A percentile compares a stretch with the other conserved stretches of the same genome.
These are phyloP conservation scores for Pseudocohnilembus persalinus DNA, from an alignment of 169 alveolate species.

Conservation along the genomic window DNA sequence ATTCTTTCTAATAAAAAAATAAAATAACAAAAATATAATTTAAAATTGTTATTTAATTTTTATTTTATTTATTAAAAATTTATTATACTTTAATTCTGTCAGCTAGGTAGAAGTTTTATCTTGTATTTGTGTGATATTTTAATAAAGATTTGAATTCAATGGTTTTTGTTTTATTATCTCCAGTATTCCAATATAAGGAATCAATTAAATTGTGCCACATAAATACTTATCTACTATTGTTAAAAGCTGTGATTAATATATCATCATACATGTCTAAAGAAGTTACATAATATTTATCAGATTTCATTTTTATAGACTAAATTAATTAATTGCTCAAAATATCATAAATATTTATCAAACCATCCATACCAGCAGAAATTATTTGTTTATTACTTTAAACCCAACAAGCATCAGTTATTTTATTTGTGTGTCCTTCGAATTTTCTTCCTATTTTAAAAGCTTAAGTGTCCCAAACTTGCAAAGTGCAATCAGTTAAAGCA, in stretches of 20 bases:
- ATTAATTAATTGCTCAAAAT: slow-evolving; percentile 4
- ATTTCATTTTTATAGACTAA: not conserved
- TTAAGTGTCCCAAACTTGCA: slow-evolving; percentile 10
- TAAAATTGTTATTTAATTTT: not conserved
- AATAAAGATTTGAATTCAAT: not conserved
- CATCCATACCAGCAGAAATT: slow-evolving; percentile 10
- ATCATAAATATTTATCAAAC: slow-evolving; percentile 8
- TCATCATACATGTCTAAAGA: not conserved
- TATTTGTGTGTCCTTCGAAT: not conserved
- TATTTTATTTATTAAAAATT: no score
- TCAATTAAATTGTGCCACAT: slow-evolving; percentile 26
- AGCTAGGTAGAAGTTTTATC: not conserved
- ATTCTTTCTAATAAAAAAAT: not conserved
- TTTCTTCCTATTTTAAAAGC: slow-evolving; percentile 17
- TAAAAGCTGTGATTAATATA: not conserved
- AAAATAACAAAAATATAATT: not conserved
- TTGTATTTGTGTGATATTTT: not conserved
- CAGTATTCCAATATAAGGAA: not conserved
- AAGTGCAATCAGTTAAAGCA: slow-evolving; percentile 20
- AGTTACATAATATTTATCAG: not conserved
- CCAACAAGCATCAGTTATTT: slow-evolving; percentile 15
- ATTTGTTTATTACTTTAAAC: slow-evolving; percentile 15
- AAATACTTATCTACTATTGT: slow-evolving; percentile 8
- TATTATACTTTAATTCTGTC: not conserved
- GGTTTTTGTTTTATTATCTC: not conserved